A percentile compares a stretch with the other conserved stretches of the same genome.
phyloP scores from a whole-genome alignment of 202 grass and related monocot species.

The Bolboschoenoplectus hybrid region DNA sequence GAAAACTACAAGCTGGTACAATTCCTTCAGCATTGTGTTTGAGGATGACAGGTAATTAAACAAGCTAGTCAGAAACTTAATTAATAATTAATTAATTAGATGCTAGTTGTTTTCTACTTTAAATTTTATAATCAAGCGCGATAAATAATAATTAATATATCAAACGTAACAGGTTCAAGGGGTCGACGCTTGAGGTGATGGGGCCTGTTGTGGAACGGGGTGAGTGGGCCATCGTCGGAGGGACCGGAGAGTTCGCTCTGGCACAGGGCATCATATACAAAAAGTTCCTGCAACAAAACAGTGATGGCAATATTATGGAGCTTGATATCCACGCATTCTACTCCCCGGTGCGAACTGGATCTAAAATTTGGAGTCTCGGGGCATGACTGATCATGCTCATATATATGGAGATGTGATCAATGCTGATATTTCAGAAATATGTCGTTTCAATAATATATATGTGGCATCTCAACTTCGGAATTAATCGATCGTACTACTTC shows the following conservation, averaged over 20 bases:
- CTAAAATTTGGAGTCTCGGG: not conserved
- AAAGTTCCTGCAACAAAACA: not conserved
- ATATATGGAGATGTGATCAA: too few species aligned
- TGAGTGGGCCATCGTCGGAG: not conserved
- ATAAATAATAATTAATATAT: too few species aligned
- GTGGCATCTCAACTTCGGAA: too few species aligned
- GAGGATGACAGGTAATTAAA: not conserved
- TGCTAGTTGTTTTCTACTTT: too few species aligned
- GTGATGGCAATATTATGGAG: not conserved
- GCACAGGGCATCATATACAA: not conserved
- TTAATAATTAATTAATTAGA: too few species aligned
- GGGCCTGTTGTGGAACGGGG: not conserved
- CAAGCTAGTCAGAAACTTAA: too few species aligned
- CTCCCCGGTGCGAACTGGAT: too few species aligned
- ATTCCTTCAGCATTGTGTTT: conserved; percentile 14
- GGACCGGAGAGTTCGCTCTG: not conserved
- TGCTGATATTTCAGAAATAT: too few species aligned
- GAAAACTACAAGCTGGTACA: not conserved
- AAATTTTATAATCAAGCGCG: too few species aligned
- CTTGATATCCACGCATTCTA: conserved; percentile 20
- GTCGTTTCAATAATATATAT: too few species aligned
- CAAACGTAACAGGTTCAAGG: not conserved
- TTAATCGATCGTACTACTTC: too few species aligned
- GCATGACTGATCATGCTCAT: not conserved
- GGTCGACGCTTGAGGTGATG: conserved; percentile 1